Percentiles rank a stretch among this genome's conserved stretches.
Conservation (phyloP, 768 basidiomycete genomes). For the Krasilnikovozyma curviuscula region DNA sequence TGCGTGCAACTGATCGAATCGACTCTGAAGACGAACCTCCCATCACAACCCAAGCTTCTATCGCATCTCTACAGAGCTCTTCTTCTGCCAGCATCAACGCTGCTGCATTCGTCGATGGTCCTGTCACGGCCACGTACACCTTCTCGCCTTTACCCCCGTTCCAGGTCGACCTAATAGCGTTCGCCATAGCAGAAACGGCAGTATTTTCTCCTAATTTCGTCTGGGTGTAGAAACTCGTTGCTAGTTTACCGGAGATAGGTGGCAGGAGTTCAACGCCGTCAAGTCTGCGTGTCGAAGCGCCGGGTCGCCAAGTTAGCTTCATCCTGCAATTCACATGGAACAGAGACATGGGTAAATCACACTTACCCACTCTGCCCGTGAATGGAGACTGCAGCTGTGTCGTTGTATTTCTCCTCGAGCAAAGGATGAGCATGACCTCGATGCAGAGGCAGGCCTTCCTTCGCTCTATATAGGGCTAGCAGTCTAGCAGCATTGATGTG, state of each 20-base stretch:
- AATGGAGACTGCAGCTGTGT: constrained; percentile 6
- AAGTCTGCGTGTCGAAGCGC: constrained; percentile 29
- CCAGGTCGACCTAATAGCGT: constrained; percentile 38
- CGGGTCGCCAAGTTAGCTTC: neutral
- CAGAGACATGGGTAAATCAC: neutral
- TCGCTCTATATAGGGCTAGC: constrained; percentile 1
- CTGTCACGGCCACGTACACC: constrained; percentile 52
- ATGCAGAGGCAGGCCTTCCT: neutral
- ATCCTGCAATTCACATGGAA: neutral
- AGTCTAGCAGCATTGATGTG: constrained; percentile 44
- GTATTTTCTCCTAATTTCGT: neutral
- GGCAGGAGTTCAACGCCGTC: constrained; percentile 68
- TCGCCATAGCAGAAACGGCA: constrained; percentile 49
- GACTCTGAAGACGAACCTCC: constrained; percentile 47
- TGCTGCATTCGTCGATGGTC: constrained; percentile 69
- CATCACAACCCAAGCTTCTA: constrained; percentile 68
- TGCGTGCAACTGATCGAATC: neutral
- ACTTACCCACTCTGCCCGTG: constrained; percentile 7
- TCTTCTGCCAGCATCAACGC: constrained; percentile 40
- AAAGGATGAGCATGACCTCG: neutral
- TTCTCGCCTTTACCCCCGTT: constrained; percentile 35
- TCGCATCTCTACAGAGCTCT: constrained; percentile 32
- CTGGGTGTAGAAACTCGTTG: constrained; percentile 31
- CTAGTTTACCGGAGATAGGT: constrained; percentile 31
- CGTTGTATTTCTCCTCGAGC: constrained; percentile 1